Evolutionary conservation across 371 early-diverging fungal genomes (phyloP).

Genomic region (Actinomortierella wolfii): DNA sequence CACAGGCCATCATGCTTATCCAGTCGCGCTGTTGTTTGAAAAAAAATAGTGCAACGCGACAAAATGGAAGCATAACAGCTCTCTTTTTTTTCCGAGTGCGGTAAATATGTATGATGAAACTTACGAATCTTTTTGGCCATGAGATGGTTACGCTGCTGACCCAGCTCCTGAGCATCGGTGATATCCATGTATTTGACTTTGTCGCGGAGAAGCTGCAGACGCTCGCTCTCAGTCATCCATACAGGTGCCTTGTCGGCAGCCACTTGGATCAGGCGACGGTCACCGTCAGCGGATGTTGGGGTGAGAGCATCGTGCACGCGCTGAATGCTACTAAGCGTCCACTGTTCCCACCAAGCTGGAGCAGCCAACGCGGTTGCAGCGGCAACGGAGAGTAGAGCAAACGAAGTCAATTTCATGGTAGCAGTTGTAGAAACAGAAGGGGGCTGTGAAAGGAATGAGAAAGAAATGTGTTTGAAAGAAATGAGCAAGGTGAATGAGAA

Average conservation of each 20-base stretch:
- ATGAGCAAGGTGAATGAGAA: no score
- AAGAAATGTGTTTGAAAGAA: background rate
- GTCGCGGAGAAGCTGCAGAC: slow-evolving; percentile 67
- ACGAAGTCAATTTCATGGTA: slow-evolving; percentile 37
- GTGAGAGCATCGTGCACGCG: background rate
- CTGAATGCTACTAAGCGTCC: slow-evolving; percentile 20
- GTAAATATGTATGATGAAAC: no score
- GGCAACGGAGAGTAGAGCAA: slow-evolving; percentile 36
- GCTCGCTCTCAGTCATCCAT: slow-evolving; percentile 72
- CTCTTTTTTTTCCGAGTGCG: no score
- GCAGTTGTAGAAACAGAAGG: no score
- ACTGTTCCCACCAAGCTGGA: slow-evolving; percentile 44
- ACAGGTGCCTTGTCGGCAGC: slow-evolving; percentile 51
- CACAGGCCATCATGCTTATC: no score
- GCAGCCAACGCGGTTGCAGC: slow-evolving; percentile 36
- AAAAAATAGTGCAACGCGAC: no score
- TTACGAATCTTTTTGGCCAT: slow-evolving; percentile 27
- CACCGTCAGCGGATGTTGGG: slow-evolving; percentile 1
- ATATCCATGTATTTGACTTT: slow-evolving; percentile 86
- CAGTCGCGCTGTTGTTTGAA: no score
- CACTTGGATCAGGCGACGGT: slow-evolving; percentile 48
- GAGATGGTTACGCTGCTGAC: slow-evolving; percentile 2
- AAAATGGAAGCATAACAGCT: no score
- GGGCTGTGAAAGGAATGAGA: no score
- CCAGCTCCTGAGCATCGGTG: slow-evolving; percentile 66